phyloP scores from a whole-genome alignment of 164 flowering plant species.

The Taxillus chinensis region DNA sequence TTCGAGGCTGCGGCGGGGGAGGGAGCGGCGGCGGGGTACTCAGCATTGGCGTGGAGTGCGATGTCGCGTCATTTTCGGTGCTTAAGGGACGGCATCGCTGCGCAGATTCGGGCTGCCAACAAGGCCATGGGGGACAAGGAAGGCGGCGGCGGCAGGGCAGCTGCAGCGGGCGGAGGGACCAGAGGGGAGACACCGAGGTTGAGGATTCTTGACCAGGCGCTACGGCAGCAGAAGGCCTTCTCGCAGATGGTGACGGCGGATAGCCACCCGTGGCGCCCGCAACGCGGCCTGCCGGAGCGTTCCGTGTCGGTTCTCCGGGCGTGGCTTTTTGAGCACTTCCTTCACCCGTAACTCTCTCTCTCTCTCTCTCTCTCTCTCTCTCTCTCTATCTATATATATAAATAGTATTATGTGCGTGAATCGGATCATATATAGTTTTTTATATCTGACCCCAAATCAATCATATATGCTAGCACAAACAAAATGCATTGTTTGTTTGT shows the following conservation, averaged over 20 bases:
- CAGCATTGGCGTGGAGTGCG: constrained; percentile 68
- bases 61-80: constrained; percentile 91
- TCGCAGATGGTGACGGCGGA: constrained; percentile 69
- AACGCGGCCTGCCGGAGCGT: constrained; percentile 88
- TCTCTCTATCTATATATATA: neutral
- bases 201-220: constrained; percentile 59
- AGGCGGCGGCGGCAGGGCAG: constrained; percentile 18
- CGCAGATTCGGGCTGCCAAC: constrained; percentile 57
- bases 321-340: constrained; percentile 97
- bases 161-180: constrained; percentile 50
- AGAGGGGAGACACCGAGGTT: constrained; percentile 82
- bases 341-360: constrained; percentile 75
- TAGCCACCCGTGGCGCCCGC: constrained; percentile 89
- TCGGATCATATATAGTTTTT: too few species aligned
- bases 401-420: too few species aligned
- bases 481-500: too few species aligned
- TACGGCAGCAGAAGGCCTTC: constrained; percentile 69
- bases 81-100: constrained; percentile 69
- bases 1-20: constrained; percentile 76
- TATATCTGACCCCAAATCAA: too few species aligned
- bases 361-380: constrained; percentile 9
- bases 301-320: constrained; percentile 93
- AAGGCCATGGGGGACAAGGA: constrained; percentile 66
- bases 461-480: too few species aligned
- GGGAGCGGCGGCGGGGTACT: constrained; percentile 61